A percentile compares a stretch with the other conserved stretches of the same genome.
Evolutionary conservation across 2,329 filamentous ascomycete species (phyloP).

Genomic region (Alternaria gansuensis): DNA sequence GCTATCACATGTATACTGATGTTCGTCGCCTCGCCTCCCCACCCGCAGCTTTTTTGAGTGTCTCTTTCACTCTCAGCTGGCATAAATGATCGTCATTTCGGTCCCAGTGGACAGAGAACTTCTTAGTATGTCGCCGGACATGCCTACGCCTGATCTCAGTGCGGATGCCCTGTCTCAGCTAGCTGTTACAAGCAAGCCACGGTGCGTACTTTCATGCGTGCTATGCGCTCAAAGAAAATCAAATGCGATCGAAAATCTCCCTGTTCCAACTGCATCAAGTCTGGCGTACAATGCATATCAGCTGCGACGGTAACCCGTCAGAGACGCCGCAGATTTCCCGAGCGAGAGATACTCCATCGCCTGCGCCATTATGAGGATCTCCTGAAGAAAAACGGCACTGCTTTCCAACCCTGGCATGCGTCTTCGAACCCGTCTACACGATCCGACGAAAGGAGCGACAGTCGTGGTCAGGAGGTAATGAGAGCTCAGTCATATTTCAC

Average conservation of each 20-base stretch:
- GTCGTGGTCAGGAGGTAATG: not conserved
- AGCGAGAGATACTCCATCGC: constrained; percentile 75
- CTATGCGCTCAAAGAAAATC: constrained; percentile 69
- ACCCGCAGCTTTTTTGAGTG: not conserved
- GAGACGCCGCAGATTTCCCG: constrained; percentile 70
- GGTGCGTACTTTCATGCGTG: constrained; percentile 67
- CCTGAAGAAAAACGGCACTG: constrained; percentile 70
- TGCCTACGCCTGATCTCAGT: constrained; percentile 17
- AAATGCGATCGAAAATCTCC: constrained; percentile 53
- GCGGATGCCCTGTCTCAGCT: constrained; percentile 10
- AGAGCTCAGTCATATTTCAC: not conserved
- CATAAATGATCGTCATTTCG: not conserved
- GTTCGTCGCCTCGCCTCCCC: constrained; percentile 4
- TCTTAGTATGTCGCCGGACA: constrained; percentile 19
- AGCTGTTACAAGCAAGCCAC: constrained; percentile 36
- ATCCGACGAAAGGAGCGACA: not conserved
- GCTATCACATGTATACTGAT: constrained; percentile 1
- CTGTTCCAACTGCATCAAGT: constrained; percentile 46
- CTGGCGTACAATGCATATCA: constrained; percentile 50
- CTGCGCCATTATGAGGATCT: constrained; percentile 73
- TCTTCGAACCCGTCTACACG: constrained; percentile 25
- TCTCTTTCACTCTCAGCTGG: not conserved
- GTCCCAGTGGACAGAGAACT: constrained; percentile 2
- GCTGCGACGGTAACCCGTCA: constrained; percentile 60
- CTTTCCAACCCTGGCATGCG: constrained; percentile 70